Evolutionary conservation across 495 filamentous ascomycete species (phyloP).

Genomic region (Penicillium riverlandense): DNA sequence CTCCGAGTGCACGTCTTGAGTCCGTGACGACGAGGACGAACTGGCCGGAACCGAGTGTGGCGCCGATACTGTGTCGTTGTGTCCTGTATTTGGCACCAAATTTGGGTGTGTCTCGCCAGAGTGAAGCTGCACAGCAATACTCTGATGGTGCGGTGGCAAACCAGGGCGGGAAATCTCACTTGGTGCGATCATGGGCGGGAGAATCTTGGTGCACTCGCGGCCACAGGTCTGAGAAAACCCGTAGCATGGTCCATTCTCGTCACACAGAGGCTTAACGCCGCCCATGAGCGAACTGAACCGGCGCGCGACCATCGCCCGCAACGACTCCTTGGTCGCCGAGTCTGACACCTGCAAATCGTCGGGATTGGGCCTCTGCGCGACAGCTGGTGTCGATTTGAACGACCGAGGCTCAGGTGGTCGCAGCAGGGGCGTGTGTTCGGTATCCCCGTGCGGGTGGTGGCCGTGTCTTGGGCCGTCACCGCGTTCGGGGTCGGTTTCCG

Average conservation of each 20-base stretch:
- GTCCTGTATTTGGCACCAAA: too few relatives aligned
- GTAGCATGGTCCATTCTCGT: conserved; percentile 69
- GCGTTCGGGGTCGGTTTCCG: conserved; percentile 27
- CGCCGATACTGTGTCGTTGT: too few relatives aligned
- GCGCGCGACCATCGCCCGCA: conserved; percentile 32
- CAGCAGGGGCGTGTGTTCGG: conserved; percentile 43
- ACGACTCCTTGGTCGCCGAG: conserved; percentile 23
- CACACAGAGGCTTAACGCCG: conserved; percentile 62
- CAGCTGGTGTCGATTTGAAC: conserved; percentile 19
- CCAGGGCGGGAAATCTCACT: conserved; percentile 4
- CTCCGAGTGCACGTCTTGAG: not conserved
- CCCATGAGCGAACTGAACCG: conserved; percentile 58
- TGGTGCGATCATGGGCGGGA: conserved; percentile 6
- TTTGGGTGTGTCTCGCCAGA: conserved; percentile 1
- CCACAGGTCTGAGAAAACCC: conserved; percentile 84
- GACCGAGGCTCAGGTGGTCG: conserved; percentile 3
- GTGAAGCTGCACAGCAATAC: conserved; percentile 8
- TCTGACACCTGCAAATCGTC: not conserved
- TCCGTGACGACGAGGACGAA: conserved; percentile 9
- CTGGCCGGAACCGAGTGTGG: too few relatives aligned
- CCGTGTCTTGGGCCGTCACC: conserved; percentile 13
- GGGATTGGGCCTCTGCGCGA: conserved; percentile 7
- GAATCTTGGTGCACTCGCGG: conserved; percentile 56
- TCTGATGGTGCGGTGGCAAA: conserved; percentile 7
- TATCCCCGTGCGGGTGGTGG: conserved; percentile 13